Evolutionary conservation across 2,329 filamentous ascomycete genomes (phyloP).

Genomic region (Penicillium sp.): DNA sequence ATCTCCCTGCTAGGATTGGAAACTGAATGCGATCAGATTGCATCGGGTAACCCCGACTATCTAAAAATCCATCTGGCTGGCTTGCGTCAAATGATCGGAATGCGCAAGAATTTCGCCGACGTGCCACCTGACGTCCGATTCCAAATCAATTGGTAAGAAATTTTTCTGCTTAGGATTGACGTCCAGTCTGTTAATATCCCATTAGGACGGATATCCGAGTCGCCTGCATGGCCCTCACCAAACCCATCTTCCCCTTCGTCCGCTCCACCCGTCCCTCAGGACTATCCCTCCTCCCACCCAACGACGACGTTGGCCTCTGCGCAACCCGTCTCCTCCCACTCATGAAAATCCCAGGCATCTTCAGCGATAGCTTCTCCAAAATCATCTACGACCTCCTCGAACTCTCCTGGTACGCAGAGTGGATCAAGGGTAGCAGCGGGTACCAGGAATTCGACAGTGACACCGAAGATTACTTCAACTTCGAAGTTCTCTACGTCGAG

Average conservation of each 20-base stretch:
- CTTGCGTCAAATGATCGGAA: constrained; percentile 46
- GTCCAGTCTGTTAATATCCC: constrained; percentile 9
- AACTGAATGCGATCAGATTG: constrained; percentile 37
- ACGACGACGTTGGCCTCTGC: constrained; percentile 37
- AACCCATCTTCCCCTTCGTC: constrained; percentile 48
- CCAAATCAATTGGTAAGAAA: constrained; percentile 48
- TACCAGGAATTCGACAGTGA: constrained; percentile 43
- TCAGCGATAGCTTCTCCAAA: constrained; percentile 39
- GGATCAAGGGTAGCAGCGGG: constrained; percentile 40
- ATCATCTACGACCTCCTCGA: constrained; percentile 45
- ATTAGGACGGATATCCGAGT: constrained; percentile 50
- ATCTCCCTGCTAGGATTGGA: background rate
- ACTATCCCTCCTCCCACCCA: constrained; percentile 39
- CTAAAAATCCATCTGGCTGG: constrained; percentile 49
- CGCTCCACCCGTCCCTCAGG: constrained; percentile 42
- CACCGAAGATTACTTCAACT: constrained; percentile 49
- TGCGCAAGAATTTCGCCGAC: constrained; percentile 46
- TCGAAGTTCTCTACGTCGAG: constrained; percentile 47
- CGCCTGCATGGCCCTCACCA: constrained; percentile 47
- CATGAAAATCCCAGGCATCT: constrained; percentile 44
- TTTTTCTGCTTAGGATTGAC: background rate
- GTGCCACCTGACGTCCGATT: constrained; percentile 46
- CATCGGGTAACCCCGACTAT: constrained; percentile 47
- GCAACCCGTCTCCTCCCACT: constrained; percentile 43
- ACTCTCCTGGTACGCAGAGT: constrained; percentile 46